These are phyloP conservation scores for Penicillium paradoxum DNA, from an alignment of 495 filamentous ascomycete genomes.

Conservation along the genomic window DNA sequence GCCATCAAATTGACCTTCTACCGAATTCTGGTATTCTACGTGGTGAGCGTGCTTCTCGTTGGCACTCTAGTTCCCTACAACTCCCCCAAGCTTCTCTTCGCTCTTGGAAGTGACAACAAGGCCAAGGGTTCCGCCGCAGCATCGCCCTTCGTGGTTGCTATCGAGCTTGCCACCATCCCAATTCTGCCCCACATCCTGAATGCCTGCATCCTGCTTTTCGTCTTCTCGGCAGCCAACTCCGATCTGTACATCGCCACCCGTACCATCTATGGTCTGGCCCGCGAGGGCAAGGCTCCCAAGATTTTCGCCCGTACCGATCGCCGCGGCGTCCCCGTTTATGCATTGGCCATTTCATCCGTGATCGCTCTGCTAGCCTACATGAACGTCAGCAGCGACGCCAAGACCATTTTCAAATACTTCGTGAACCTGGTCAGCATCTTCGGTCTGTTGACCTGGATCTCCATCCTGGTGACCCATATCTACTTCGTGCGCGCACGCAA, in stretches of 20 bases:
- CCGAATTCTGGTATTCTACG: conserved; percentile 80
- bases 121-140: conserved; percentile 44
- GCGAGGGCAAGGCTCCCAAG: conserved; percentile 67
- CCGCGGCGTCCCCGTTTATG: conserved; percentile 69
- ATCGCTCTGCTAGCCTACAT: conserved; percentile 72
- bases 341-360: conserved; percentile 55
- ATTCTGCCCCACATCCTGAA: conserved; percentile 54
- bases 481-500: conserved; percentile 69
- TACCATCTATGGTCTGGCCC: conserved; percentile 73
- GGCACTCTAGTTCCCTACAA: conserved; percentile 56
- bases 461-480: conserved; percentile 77
- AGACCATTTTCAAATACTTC: conserved; percentile 75
- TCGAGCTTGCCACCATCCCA: conserved; percentile 49
- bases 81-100: conserved; percentile 48
- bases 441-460: conserved; percentile 78
- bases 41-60: conserved; percentile 48
- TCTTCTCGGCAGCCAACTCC: conserved; percentile 74
- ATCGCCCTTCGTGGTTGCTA: conserved; percentile 60
- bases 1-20: conserved; percentile 80
- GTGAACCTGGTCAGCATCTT: conserved; percentile 77
- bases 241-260: conserved; percentile 73
- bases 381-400: conserved; percentile 65
- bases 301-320: conserved; percentile 66
- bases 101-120: conserved; percentile 26
- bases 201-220: conserved; percentile 70